Evolutionary conservation across 2,329 filamentous ascomycete genomes (phyloP), one percentile per base, ranked within the genome.

Genomic region (Fusarium illudens): DNA sequence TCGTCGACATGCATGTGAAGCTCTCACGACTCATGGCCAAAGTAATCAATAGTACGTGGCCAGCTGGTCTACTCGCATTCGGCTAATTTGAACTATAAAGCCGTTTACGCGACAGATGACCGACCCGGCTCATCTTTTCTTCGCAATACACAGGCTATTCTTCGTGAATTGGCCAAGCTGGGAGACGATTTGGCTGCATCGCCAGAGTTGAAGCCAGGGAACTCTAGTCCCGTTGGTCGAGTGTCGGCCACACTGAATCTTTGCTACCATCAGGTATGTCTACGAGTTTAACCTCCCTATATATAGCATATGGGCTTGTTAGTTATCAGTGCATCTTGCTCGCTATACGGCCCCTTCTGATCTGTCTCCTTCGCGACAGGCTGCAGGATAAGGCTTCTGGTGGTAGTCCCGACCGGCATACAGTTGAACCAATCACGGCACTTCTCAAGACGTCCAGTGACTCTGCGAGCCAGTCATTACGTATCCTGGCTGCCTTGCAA

Each of bases 221-320:
- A 30, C 2, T 34, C 33, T 2, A 55, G 54, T 8, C 59, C 59
- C 2, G 50, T 62, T 29, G 52, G 54, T 1, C 59, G 59, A 13
- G 48, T 62, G 4, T 58, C 59, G 0, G 59, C 59, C 7, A 62
- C 59, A 10, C 17, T 62, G 8, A 62, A 62, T 48, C 53, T 62
- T 22, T 62, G 59, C 19, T 62, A 62, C 5, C 59, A 62, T 12
- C 59, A 62, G 19, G 59, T 37, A 33, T 4, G 34, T 17, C 13
- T 4, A 19, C 7, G 12, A 12, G 1, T n/a, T 13, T 3, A 4
- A n/a, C n/a, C n/a, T n/a, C n/a, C 4, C 11, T 4, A 13, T 7
- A 17, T 4, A 13, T 27, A 32, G 3, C 3, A 8, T 2, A 30
- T 20, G 15, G 4, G 4, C 44, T 20, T 9, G 30, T 3, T 15